A percentile compares a stretch with the other conserved stretches of the same genome.
These are phyloP conservation scores for Diplocarpon mali DNA, from an alignment of 2,329 filamentous ascomycete genomes.

Conservation along the genomic window DNA sequence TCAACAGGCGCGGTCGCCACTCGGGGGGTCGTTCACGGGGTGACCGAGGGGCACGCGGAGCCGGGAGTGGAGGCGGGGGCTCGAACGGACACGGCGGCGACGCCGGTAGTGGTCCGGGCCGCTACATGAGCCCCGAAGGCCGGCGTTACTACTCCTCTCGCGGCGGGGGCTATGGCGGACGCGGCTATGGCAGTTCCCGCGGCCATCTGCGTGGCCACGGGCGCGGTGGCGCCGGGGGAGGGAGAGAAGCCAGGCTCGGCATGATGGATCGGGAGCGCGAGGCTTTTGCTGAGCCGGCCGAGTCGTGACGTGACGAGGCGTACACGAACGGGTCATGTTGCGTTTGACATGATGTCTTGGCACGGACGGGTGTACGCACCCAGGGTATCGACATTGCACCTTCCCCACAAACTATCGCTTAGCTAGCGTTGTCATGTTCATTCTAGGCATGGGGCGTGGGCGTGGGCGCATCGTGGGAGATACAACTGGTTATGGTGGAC, in stretches of 20 bases:
- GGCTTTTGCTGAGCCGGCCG: neutral
- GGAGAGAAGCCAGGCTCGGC: neutral
- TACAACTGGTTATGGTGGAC: too few species aligned
- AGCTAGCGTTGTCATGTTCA: too few species aligned
- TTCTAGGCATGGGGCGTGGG: too few species aligned
- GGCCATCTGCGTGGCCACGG: constrained; percentile 7
- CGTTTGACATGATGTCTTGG: too few species aligned
- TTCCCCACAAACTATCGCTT: too few species aligned
- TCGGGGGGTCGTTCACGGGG: constrained; percentile 6
- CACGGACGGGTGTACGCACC: too few species aligned
- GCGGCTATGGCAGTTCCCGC: constrained; percentile 13
- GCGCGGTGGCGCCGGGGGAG: neutral
- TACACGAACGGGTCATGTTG: neutral
- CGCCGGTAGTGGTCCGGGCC: constrained; percentile 1
- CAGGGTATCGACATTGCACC: too few species aligned
- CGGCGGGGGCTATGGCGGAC: constrained; percentile 8
- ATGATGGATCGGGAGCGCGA: constrained; percentile 4
- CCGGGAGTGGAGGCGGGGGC: constrained; percentile 3
- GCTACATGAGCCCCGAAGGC: constrained; percentile 1
- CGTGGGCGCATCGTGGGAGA: too few species aligned
- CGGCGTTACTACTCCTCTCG: neutral
- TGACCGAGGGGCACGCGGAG: constrained; percentile 4
- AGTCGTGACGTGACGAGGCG: too few species aligned
- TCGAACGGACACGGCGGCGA: neutral
- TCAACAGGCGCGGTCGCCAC: constrained; percentile 29